Evolutionary conservation across 768 basidiomycete species (phyloP).

Genomic region (Trametes cubensis): DNA sequence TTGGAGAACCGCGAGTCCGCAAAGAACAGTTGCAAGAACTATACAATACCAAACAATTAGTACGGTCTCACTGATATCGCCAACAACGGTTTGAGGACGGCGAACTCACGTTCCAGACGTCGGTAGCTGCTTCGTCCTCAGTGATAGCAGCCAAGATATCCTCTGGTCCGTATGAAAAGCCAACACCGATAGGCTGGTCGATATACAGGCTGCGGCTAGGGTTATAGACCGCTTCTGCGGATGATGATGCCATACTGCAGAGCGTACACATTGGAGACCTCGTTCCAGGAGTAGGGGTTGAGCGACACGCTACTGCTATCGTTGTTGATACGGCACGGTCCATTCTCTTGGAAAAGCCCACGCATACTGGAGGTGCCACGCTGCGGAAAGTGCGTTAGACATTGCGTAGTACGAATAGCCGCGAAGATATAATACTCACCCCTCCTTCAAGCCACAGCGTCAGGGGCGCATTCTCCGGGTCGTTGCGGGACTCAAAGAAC

Average conservation of each 20-base stretch:
- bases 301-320: constrained; percentile 49
- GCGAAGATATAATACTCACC: constrained; percentile 27
- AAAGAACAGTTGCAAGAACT: constrained; percentile 64
- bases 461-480: constrained; percentile 61
- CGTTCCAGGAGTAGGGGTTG: constrained; percentile 64
- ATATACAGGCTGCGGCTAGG: constrained; percentile 47
- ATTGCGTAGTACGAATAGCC: neutral
- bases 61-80: too few relatives aligned
- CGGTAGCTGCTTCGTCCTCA: constrained; percentile 54
- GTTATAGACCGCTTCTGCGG: neutral
- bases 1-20: constrained; percentile 54
- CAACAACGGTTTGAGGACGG: neutral
- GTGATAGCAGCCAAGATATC: constrained; percentile 43
- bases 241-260: neutral
- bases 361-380: constrained; percentile 44
- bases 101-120: constrained; percentile 46
- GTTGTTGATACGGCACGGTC: constrained; percentile 48
- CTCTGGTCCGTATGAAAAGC: constrained; percentile 59
- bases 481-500: constrained; percentile 66
- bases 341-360: constrained; percentile 47
- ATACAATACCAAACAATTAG: too few relatives aligned
- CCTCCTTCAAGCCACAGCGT: constrained; percentile 68
- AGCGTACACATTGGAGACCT: constrained; percentile 48
- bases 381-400: constrained; percentile 18
- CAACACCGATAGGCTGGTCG: constrained; percentile 63